Base-by-base conservation (phyloP, 805 yeast species). In the Candida ulmi region DNA sequence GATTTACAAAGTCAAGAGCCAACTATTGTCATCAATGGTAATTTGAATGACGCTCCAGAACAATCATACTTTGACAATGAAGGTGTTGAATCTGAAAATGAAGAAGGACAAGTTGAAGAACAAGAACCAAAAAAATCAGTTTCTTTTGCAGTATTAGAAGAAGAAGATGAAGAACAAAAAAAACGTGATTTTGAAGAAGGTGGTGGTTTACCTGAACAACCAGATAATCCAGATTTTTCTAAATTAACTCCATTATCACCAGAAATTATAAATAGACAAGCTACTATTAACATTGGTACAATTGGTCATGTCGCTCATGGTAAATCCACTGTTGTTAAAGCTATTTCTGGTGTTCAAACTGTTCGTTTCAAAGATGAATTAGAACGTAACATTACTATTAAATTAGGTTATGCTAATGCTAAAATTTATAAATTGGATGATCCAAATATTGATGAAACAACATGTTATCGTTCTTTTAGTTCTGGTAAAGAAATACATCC, bases 311-410 rank as follows among this genome's bases (percentile, higher is more conserved):
- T 88, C 52, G 96, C 96, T 42, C 96, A 88, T 71, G 96, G 96
- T 66, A 88, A 88, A 65, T 79, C 88, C 41, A 88, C 96, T 11
- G 96, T 88, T 28, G 96, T 88, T 32, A 83, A 90, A 66, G 96
- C 96, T 48, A 93, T 93, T 52, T 90, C 98, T 3, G 98, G 99
- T 47, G 98, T 95, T 33, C 99, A 95, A 65, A 93, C 99, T 17
- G 99, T 93, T 48, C 84, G 99, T 70, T 93, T 93, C 77, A 93
- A 93, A 75, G 95, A 91, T 70, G 99, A 93, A 71, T 76, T 93
- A 61, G 99, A 93, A 75, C 88, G 99, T 78, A 93, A 93, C 58
- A 93, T 93, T 73, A 93, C 99, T 57, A 93, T 93, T 64, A 93
- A 95, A 68, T 76, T 93, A 57, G 99, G 99, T 63, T 93, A 93